phyloP scores from a whole-genome alignment of 306 rosid genomes.

The Cucumis hystrix region DNA sequence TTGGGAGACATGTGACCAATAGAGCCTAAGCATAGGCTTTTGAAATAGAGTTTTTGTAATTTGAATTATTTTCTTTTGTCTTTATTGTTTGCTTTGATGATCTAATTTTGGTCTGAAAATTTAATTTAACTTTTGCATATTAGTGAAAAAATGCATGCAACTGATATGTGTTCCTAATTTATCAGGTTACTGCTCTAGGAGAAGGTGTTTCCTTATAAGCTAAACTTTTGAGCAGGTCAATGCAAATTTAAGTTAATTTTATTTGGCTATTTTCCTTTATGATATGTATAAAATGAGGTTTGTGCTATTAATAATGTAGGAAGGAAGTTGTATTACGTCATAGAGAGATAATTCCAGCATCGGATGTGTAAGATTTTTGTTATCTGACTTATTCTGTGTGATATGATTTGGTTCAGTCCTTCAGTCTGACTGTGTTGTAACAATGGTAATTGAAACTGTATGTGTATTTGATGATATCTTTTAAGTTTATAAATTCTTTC shows the following conservation, averaged over 20 bases:
- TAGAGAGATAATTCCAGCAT: slow-evolving; percentile 51
- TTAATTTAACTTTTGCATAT: not conserved
- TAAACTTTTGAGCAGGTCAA: slow-evolving; percentile 91
- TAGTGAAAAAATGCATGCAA: not conserved
- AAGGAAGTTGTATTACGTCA: slow-evolving; percentile 83
- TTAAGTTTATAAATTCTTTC: not conserved
- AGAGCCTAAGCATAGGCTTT: not conserved
- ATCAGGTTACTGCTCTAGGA: slow-evolving; percentile 81
- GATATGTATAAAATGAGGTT: slow-evolving; percentile 11
- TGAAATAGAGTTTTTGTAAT: not conserved
- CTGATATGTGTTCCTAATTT: not conserved
- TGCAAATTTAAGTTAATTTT: slow-evolving; percentile 17
- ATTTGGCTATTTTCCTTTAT: slow-evolving; percentile 10
- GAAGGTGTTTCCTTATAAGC: slow-evolving; percentile 97
- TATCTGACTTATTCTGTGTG: not conserved
- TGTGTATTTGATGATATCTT: not conserved
- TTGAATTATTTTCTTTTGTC: not conserved
- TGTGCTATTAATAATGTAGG: slow-evolving; percentile 33
- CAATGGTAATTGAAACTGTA: not conserved
- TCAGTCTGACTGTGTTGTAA: not conserved
- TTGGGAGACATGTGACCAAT: not conserved
- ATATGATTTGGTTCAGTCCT: not conserved
- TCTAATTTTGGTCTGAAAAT: not conserved
- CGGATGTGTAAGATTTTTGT: not conserved
- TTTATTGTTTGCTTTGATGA: not conserved